These are phyloP conservation scores for Bryoglossum gracile DNA, from an alignment of 495 filamentous ascomycete species.

Conservation along the genomic window DNA sequence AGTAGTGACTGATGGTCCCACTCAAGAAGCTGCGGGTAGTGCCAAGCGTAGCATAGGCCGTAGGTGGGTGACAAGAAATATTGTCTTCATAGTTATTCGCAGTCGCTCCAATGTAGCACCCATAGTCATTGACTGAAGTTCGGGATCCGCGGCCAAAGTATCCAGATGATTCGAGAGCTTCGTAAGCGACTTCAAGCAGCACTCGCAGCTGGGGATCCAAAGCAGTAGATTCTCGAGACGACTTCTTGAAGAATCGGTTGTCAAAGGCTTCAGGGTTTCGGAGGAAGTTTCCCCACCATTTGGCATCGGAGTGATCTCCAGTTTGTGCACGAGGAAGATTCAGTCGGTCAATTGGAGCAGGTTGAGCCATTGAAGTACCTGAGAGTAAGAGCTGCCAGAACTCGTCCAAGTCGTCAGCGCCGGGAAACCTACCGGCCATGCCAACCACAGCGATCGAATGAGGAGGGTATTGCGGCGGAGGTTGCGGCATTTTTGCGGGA, in stretches of 20 bases:
- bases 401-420: slow-evolving; percentile 10
- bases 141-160: slow-evolving; percentile 1
- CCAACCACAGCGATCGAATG: slow-evolving; percentile 47
- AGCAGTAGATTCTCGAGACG: slow-evolving; percentile 44
- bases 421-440: slow-evolving; percentile 53
- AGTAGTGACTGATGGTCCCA: slow-evolving; percentile 53
- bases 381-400: slow-evolving; percentile 4
- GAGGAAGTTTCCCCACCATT: slow-evolving; percentile 39
- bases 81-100: slow-evolving; percentile 28
- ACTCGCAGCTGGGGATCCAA: slow-evolving; percentile 51
- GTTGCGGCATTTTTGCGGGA: background rate
- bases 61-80: slow-evolving; percentile 23
- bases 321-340: slow-evolving; percentile 13
- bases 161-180: slow-evolving; percentile 46
- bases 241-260: slow-evolving; percentile 51
- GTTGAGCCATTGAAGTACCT: slow-evolving; percentile 3
- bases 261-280: slow-evolving; percentile 46
- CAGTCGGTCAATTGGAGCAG: background rate
- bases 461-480: background rate
- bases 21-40: slow-evolving; percentile 46
- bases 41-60: slow-evolving; percentile 27
- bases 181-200: slow-evolving; percentile 46
- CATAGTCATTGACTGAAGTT: background rate
- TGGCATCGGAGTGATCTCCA: slow-evolving; percentile 28
- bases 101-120: slow-evolving; percentile 7